Conservation (phyloP, 1,284 basidiomycete species). For the Leucocoprinus gongylophorus region DNA sequence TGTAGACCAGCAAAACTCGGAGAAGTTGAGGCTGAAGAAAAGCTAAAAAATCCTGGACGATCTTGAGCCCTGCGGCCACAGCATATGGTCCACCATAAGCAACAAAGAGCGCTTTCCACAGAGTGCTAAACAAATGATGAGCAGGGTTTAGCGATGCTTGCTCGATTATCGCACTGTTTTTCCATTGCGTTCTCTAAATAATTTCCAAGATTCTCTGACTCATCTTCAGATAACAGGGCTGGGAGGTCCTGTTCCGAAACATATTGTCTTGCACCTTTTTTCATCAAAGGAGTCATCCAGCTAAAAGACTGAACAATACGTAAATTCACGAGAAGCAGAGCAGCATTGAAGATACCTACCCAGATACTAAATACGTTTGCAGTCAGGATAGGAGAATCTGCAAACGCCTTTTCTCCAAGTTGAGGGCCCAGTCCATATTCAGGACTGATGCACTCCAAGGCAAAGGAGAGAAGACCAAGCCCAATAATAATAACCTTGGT, state of each 20-base stretch:
- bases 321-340: not conserved
- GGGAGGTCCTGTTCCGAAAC: conserved; percentile 79
- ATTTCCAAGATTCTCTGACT: conserved; percentile 64
- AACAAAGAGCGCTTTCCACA: conserved; percentile 67
- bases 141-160: not conserved
- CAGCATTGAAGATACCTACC: conserved; percentile 27
- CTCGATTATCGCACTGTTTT: conserved; percentile 42
- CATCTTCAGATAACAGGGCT: conserved; percentile 58
- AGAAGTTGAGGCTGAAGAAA: conserved; percentile 91
- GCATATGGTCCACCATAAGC: conserved; percentile 79
- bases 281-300: conserved; percentile 79
- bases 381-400: conserved; percentile 67
- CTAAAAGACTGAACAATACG: conserved; percentile 44
- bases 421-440: conserved; percentile 40
- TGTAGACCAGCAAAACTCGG: conserved; percentile 74
- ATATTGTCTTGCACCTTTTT: conserved; percentile 52
- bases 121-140: conserved; percentile 34
- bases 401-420: conserved; percentile 32
- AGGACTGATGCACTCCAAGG: conserved; percentile 67
- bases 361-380: conserved; percentile 81
- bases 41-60: conserved; percentile 71
- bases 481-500: conserved; percentile 43
- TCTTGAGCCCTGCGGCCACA: conserved; percentile 62
- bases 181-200: conserved; percentile 55
- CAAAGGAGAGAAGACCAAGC: conserved; percentile 54